A percentile compares a stretch with the other conserved stretches of the same genome.
Evolutionary conservation across 2,329 filamentous ascomycete genomes (phyloP).

Genomic region (Ustulina deusta): DNA sequence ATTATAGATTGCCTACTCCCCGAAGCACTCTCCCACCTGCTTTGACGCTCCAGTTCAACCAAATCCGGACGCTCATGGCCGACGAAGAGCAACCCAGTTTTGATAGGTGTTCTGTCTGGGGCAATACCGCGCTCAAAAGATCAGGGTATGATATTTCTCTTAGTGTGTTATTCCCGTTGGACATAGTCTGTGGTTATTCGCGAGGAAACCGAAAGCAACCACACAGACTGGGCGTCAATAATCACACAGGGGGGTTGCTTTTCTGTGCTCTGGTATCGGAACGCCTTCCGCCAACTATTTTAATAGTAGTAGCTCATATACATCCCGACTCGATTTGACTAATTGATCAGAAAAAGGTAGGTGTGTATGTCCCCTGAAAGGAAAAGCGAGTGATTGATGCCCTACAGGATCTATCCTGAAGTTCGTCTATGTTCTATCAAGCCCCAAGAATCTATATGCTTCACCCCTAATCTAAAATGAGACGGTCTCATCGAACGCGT

Average conservation of each 20-base stretch:
- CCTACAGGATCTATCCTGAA: not conserved
- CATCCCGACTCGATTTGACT: not conserved
- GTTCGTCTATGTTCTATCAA: conserved; percentile 5
- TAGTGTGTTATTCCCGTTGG: not conserved
- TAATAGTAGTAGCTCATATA: not conserved
- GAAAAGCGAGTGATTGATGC: not conserved
- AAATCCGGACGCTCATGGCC: not conserved
- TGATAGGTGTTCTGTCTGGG: not conserved
- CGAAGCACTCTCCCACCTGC: not conserved
- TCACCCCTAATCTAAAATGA: not conserved
- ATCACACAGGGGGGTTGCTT: too few species aligned
- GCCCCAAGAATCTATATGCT: conserved; percentile 4
- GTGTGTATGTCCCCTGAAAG: not conserved
- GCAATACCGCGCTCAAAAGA: not conserved
- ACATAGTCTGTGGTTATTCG: not conserved
- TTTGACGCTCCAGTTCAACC: not conserved
- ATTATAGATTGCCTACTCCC: not conserved
- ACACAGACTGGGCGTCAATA: not conserved
- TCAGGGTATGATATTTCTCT: not conserved
- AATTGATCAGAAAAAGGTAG: not conserved
- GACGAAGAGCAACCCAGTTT: not conserved
- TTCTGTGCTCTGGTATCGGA: not conserved
- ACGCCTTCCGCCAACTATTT: not conserved
- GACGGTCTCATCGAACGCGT: not conserved
- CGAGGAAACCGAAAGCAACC: not conserved